phyloP scores from a whole-genome alignment of 1,139 yeast genomes.

The Pichia sp. region DNA sequence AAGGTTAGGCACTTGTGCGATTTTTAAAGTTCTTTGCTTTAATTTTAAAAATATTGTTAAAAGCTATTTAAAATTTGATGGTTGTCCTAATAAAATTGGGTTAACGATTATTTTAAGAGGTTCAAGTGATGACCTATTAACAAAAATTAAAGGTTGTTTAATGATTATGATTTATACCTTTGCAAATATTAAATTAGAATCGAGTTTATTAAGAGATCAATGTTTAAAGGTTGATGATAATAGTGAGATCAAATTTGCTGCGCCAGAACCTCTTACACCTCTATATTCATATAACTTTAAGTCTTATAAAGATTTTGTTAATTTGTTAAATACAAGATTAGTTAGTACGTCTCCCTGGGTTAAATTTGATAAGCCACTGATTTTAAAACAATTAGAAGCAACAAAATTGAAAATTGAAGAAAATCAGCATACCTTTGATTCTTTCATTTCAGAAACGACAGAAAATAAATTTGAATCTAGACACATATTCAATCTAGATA shows the following conservation, averaged over 20 bases:
- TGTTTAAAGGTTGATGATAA: constrained; percentile 37
- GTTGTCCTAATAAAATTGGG: constrained; percentile 70
- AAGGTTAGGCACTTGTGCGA: constrained; percentile 64
- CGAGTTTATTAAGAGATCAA: constrained; percentile 72
- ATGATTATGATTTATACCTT: constrained; percentile 76
- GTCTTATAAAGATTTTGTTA: constrained; percentile 33
- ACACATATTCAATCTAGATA: background rate
- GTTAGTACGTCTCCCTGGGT: constrained; percentile 49
- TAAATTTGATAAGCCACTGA: constrained; percentile 39
- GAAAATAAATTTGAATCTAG: constrained; percentile 4
- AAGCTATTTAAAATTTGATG: constrained; percentile 71
- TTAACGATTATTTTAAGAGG: constrained; percentile 83
- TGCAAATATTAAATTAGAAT: constrained; percentile 74
- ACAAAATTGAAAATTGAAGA: constrained; percentile 32
- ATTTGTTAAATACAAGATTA: constrained; percentile 34
- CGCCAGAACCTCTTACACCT: constrained; percentile 13
- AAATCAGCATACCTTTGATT: constrained; percentile 24
- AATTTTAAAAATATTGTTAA: constrained; percentile 51
- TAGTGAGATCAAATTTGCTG: background rate
- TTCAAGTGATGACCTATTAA: constrained; percentile 51
- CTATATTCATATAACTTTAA: constrained; percentile 17
- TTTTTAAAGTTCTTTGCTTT: constrained; percentile 66
- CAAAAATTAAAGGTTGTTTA: constrained; percentile 67
- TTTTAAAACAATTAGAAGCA: constrained; percentile 36
- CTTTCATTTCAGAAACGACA: constrained; percentile 16